Evolutionary conservation across 352 stramenopile species (phyloP), one percentile per base, ranked within the genome.

Genomic region (Blastocystis hominis): DNA sequence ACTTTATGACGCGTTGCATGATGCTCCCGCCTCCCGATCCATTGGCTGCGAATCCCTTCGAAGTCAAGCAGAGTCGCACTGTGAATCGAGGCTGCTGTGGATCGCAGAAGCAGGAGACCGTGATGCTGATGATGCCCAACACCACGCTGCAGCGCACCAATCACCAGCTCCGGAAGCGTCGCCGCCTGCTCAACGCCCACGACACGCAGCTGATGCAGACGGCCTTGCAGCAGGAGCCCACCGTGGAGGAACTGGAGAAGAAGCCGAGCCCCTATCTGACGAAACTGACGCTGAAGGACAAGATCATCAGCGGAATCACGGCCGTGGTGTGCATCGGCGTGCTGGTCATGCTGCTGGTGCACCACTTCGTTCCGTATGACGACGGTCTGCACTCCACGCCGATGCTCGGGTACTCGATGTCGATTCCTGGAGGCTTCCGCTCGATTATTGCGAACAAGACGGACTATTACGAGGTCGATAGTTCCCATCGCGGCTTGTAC

Each of bases 1-100:
- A 61, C 55, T 87, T 87, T 44, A 63, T 87, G 62, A 75, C 62
- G 20, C 77, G 77, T 61, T 87, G 77, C 55, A 78, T 69, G 20
- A 87, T 87, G 77, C 56, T 87, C 10, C 77, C 77, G n/a, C 77
- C 77, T 36, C 62, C 66, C n/a, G 77, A 87, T n/a, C 62, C 77
- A 3, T 38, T 68, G 4, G 66, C 77, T 9, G 66, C 5, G 30
- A 87, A 84, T 63, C 72, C 72, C 6, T 84, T 84, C 50, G n/a
- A 84, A 30, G 15, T 64, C 40, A 15, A 68, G n/a, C 59, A 47
- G 34, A 34, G 59, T 34, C 13, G 54, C 3, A 30, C 36, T 4
- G 36, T 53, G 30, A 15, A 40, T 3, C 7, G n/a, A 5, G 72
- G 47, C 5, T 84, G 72, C 17, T 84, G 72, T 44, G 72, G 72